Evolutionary conservation across 139 green algal species (phyloP).

Genomic region (Micromonas pusilla): DNA sequence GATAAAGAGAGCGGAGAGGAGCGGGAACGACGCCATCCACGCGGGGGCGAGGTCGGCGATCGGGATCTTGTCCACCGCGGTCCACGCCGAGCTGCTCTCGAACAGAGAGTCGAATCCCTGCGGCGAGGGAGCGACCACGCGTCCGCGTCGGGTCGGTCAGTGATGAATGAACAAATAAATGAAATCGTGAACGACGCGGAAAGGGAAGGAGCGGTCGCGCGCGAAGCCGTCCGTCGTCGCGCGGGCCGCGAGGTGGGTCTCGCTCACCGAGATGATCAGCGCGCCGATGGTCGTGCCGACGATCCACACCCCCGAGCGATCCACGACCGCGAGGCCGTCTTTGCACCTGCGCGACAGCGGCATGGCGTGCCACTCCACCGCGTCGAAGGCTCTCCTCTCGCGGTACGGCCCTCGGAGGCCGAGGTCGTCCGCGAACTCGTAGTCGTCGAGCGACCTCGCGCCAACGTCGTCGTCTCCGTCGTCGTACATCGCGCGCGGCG

Average conservation of each 20-base stretch:
- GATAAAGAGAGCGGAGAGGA: background rate
- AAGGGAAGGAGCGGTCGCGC: background rate
- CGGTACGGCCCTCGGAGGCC: background rate
- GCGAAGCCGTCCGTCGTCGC: background rate
- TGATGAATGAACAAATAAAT: too few species aligned
- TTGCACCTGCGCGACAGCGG: background rate
- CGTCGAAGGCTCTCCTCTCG: background rate
- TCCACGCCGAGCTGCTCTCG: background rate
- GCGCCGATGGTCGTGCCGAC: background rate
- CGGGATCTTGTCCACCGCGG: background rate
- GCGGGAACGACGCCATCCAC: background rate
- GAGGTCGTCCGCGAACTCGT: background rate
- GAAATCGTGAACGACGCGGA: too few species aligned
- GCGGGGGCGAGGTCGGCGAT: background rate
- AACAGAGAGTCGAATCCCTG: too few species aligned
- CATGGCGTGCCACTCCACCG: conserved; percentile 13
- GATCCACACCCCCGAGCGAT: conserved; percentile 3
- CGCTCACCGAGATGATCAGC: background rate
- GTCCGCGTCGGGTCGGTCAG: too few species aligned
- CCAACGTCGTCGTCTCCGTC: too few species aligned
- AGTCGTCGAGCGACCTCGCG: background rate
- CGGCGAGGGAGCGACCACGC: too few species aligned
- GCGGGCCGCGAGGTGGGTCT: background rate
- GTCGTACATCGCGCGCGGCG: background rate
- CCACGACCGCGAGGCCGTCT: background rate